A percentile compares a stretch with the other conserved stretches of the same genome.
Conservation (phyloP, 257 asterid genomes). For the Thymus mandschuricus region DNA sequence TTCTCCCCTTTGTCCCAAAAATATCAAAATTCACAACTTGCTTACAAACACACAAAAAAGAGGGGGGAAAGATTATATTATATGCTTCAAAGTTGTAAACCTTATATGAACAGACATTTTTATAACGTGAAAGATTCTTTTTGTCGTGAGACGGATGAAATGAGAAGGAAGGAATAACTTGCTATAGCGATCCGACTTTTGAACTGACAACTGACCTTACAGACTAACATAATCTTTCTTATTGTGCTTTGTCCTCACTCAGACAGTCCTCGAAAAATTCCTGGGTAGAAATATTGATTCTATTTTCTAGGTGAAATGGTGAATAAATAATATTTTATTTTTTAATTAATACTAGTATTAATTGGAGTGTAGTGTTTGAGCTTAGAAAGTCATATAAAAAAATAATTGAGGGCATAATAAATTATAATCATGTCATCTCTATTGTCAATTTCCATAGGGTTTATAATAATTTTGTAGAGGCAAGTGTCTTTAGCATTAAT, state of each 20-base stretch:
- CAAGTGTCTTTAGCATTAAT: not conserved
- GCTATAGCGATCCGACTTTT: too few relatives aligned
- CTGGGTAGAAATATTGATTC: too few relatives aligned
- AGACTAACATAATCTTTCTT: too few relatives aligned
- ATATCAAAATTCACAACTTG: conserved; percentile 9
- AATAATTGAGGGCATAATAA: not conserved
- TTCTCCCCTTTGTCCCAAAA: not conserved
- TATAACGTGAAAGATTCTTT: conserved; percentile 32
- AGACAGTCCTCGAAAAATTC: too few relatives aligned
- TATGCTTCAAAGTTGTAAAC: conserved; percentile 4
- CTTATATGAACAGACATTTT: conserved; percentile 27
- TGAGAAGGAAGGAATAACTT: too few relatives aligned
- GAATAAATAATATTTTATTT: too few relatives aligned
- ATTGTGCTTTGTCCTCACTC: too few relatives aligned
- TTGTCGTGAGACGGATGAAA: conserved; percentile 12
- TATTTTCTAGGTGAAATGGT: too few relatives aligned
- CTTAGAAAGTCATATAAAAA: not conserved
- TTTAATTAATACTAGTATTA: too few relatives aligned
- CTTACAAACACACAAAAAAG: not conserved
- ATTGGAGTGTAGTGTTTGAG: too few relatives aligned
- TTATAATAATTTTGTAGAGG: too few relatives aligned
- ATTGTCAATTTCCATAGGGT: conserved; percentile 2
- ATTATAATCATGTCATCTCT: conserved; percentile 4
- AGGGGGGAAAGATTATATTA: not conserved
- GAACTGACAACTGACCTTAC: too few relatives aligned